phyloP scores from a whole-genome alignment of 768 basidiomycete genomes.

The Podaxis sp. region DNA sequence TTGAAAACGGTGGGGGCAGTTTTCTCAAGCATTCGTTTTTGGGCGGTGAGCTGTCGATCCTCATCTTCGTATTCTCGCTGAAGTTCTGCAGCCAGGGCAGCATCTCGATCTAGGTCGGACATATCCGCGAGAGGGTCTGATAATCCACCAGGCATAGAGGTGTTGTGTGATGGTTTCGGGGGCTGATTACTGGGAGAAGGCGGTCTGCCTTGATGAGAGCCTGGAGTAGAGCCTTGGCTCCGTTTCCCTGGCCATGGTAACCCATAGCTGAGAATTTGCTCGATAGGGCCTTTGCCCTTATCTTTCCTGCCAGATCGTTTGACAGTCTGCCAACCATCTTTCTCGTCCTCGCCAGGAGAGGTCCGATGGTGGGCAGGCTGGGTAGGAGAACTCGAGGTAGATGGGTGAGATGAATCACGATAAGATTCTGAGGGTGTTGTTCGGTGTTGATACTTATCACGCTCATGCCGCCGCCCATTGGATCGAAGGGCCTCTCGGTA shows the following conservation, averaged over 20 bases:
- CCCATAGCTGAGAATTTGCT: not conserved
- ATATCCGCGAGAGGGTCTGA: not conserved
- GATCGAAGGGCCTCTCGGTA: not conserved
- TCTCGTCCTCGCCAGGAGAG: not conserved
- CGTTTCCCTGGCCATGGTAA: not conserved
- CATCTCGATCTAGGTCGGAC: not conserved
- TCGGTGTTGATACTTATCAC: not conserved
- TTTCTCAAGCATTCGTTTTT: slow-evolving; percentile 2
- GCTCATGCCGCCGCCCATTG: not conserved
- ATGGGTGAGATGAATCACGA: not conserved
- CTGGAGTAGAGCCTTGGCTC: not conserved
- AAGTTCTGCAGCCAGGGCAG: slow-evolving; percentile 7
- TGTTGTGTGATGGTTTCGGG: not conserved
- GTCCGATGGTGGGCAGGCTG: not conserved
- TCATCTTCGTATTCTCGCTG: slow-evolving; percentile 9
- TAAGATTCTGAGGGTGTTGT: not conserved
- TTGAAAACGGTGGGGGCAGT: slow-evolving; percentile 26
- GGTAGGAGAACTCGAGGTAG: not conserved
- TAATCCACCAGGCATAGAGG: slow-evolving; percentile 2
- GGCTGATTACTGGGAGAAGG: not conserved
- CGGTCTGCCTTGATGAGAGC: not conserved
- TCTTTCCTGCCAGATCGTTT: not conserved
- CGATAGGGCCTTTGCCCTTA: slow-evolving; percentile 2
- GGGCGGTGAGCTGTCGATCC: not conserved
- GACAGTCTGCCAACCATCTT: slow-evolving; percentile 10